A percentile compares a stretch with the other conserved stretches of the same genome.
phyloP scores from a whole-genome alignment of 371 early-diverging fungal genomes.

The Nematocida displodere region DNA sequence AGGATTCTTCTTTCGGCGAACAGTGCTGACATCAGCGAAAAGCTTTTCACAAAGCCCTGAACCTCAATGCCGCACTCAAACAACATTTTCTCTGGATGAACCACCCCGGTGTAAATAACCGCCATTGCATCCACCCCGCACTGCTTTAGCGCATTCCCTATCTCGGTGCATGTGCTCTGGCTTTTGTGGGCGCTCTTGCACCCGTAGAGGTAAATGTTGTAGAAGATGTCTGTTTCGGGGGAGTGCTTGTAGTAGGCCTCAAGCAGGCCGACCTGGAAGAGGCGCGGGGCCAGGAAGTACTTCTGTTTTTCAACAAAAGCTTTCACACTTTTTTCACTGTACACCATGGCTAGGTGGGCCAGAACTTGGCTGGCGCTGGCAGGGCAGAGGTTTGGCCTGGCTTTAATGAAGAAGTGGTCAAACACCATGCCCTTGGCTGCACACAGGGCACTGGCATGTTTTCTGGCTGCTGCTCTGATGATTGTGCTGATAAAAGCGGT shows the following conservation, averaged over 20 bases:
- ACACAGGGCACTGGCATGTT: background rate
- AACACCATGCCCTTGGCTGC: conserved; percentile 8
- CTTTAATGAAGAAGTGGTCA: conserved; percentile 18
- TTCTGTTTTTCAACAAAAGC: conserved; percentile 16
- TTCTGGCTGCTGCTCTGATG: background rate
- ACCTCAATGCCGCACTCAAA: background rate
- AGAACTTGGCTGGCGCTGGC: background rate
- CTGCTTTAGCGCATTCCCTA: background rate
- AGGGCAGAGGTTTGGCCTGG: too few species aligned
- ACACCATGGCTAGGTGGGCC: background rate
- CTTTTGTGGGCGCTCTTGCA: background rate
- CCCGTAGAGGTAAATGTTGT: conserved; percentile 11
- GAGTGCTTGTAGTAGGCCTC: conserved; percentile 16
- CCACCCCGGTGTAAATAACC: background rate
- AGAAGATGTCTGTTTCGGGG: conserved; percentile 1
- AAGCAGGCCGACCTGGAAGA: background rate
- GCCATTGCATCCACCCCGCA: background rate
- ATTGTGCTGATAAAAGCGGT: conserved; percentile 1
- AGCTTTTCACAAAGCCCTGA: background rate
- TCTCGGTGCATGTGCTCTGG: background rate
- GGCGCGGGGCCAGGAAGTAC: conserved; percentile 12
- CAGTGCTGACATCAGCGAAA: conserved; percentile 22
- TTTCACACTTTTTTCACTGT: background rate
- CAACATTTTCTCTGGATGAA: conserved; percentile 2
- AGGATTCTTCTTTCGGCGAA: conserved; percentile 17